Base-by-base conservation (phyloP, 495 filamentous ascomycete genomes). In the Bacidia gigantensis region DNA sequence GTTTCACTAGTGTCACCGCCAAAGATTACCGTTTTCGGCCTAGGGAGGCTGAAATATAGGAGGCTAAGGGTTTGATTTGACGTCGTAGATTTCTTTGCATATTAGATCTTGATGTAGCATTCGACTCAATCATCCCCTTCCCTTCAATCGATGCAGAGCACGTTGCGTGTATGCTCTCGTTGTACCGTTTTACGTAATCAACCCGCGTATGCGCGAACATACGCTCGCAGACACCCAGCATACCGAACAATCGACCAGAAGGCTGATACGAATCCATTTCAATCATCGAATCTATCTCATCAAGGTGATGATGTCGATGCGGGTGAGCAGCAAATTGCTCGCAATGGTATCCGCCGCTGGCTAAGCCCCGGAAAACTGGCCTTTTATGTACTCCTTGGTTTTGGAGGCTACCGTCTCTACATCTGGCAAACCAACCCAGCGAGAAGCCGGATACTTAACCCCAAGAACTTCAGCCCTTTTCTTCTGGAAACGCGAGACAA, bases 401-500 rank as follows among this genome's bases (percentile, higher is more conserved):
- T 23, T 2, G 5, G 44, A 38, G 32, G 29, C 21, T 55, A 55
- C 39, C 42, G 23, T 44, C 5, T 58, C 2, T 58, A 58, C 20
- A 51, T 3, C 12, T 58, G 56, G 56, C 56, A 55, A 26, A 55
- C 48, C 11, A 35, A 58, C 22, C 56, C 42, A 1, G 21, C n/a
- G 5, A 48, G 52, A 40, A 46, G 29, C 22, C 3, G 35, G 22
- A 35, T 58, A 14, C 68, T 82, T 41, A 75, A 77, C 59, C 53
- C 63, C 0, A 47, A 51, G 10, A 64, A 62, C 12, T 83, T 83
- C 58, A 65, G 67, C 10, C 77, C 78, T 12, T 80, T 80, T 56
- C 65, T 60, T 17, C 73, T 97, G 45, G 69, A 76, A 2, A 68
- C 72, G 2, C 79, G 77, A 59, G 77, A 84, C 42, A 70, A 76